Conservation (phyloP, 345 rosid species). For the Cardamine occulta region DNA sequence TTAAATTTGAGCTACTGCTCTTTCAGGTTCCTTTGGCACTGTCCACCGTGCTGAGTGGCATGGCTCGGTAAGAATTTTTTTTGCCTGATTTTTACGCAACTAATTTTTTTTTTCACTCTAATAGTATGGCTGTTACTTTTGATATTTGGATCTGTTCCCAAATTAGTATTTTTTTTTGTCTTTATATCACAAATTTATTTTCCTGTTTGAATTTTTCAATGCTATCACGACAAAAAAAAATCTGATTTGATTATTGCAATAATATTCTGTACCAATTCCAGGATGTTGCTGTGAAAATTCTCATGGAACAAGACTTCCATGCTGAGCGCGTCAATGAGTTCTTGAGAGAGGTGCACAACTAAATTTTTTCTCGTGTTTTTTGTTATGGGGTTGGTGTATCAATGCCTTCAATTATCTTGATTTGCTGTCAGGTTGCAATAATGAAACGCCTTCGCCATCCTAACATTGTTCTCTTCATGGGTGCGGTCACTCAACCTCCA, state of each 20-base stretch:
- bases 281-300: constrained; percentile 99
- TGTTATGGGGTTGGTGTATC: constrained; percentile 1
- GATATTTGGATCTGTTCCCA: constrained; percentile 17
- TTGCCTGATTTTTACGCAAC: neutral
- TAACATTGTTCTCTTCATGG: constrained; percentile 99
- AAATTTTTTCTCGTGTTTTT: constrained; percentile 11
- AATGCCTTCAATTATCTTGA: constrained; percentile 35
- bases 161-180: neutral
- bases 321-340: constrained; percentile 88
- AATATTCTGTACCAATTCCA: constrained; percentile 41
- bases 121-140: neutral
- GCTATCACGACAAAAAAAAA: neutral
- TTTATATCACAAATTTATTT: neutral
- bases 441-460: constrained; percentile 99
- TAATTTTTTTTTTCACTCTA: neutral
- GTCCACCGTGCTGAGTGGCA: constrained; percentile 99
- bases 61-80: constrained; percentile 80
- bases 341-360: constrained; percentile 79
- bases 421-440: constrained; percentile 75
- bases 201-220: constrained; percentile 5
- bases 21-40: constrained; percentile 99
- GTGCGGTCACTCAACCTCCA: constrained; percentile 97
- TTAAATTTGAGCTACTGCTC: constrained; percentile 37
- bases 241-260: constrained; percentile 8
- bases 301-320: constrained; percentile 98